phyloP scores from a whole-genome alignment of 2,329 filamentous ascomycete genomes.

The Diaporthe destruens region DNA sequence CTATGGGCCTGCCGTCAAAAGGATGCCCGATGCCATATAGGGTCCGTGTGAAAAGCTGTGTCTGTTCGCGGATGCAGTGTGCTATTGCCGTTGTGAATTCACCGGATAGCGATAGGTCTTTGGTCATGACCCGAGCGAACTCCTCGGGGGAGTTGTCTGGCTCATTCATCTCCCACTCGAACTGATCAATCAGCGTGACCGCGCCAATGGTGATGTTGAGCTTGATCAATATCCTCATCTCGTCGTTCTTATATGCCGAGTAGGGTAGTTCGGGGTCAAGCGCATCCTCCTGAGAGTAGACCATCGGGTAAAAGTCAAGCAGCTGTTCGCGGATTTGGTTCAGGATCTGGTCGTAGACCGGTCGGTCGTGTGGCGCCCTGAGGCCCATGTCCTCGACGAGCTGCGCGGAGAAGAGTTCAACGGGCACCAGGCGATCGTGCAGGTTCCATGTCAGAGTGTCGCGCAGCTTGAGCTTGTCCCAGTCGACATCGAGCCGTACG shows the following conservation, averaged over 20 bases:
- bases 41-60: constrained; percentile 92
- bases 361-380: constrained; percentile 76
- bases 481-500: constrained; percentile 91
- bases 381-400: constrained; percentile 91
- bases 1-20: constrained; percentile 93
- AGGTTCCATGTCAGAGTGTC: constrained; percentile 99
- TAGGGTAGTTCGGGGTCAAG: constrained; percentile 92
- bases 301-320: constrained; percentile 91
- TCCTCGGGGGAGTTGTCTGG: constrained; percentile 93
- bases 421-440: constrained; percentile 85
- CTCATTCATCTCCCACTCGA: constrained; percentile 99
- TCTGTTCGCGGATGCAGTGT: constrained; percentile 96
- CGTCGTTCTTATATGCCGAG: constrained; percentile 96
- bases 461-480: constrained; percentile 93
- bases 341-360: constrained; percentile 71
- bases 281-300: constrained; percentile 89
- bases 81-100: constrained; percentile 98
- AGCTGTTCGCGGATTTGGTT: constrained; percentile 89
- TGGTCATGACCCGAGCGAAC: constrained; percentile 89
- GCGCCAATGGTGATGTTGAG: constrained; percentile 97
- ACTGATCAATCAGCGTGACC: constrained; percentile 94
- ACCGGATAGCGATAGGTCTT: constrained; percentile 89
- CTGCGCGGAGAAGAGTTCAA: constrained; percentile 87
- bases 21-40: constrained; percentile 93
- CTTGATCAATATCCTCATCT: constrained; percentile 97